Evolutionary conservation across 352 stramenopile species (phyloP), one percentile per base, ranked within the genome.

Genomic region (Phytophthora palmivora): DNA sequence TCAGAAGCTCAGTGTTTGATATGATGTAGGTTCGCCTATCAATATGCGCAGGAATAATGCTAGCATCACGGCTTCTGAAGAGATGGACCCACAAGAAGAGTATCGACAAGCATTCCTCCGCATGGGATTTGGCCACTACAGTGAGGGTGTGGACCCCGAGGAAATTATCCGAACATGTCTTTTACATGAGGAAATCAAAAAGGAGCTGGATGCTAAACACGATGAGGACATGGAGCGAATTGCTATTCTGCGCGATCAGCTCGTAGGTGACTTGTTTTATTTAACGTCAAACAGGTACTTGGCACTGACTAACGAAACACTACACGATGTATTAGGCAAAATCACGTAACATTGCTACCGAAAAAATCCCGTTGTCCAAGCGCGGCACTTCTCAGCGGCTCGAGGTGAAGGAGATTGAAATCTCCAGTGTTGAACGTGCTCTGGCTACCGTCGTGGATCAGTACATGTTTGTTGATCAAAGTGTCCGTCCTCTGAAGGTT

Each of bases 391-490:
- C 80, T 1, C 81, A 92, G 55, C 76, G 78, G 16, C 70, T 92
- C 6, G 83, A 91, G 56, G 79, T 59, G n/a, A 88, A 86, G 45
- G 79, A 91, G 50, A 60, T 91, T 32, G 85, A 89, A 59, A 77
- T 90, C 28, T 87, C 74, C 4, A 80, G 49, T 16, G 63, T 87
- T 9, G 84, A 93, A 41, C 78, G 79, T 5, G 63, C 72, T 6
- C 63, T 95, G 24, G 72, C 78, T 10, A 91, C 81, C 0, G 76
- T 92, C n/a, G 70, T 92, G 15, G 84, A 95, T 22, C 79, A 93
- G 58, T 95, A 91, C 54, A 88, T 88, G 73, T 95, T 88, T 58
- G 84, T 93, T 1, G 83, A 95, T 32, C 81, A 92, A 56, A 84
- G 69, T 30, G 79, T 95, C 9, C 77, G 83, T 2, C 87, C 82